phyloP scores from a whole-genome alignment of 495 filamentous ascomycete species.

The Amphirosellinia nigrospora region DNA sequence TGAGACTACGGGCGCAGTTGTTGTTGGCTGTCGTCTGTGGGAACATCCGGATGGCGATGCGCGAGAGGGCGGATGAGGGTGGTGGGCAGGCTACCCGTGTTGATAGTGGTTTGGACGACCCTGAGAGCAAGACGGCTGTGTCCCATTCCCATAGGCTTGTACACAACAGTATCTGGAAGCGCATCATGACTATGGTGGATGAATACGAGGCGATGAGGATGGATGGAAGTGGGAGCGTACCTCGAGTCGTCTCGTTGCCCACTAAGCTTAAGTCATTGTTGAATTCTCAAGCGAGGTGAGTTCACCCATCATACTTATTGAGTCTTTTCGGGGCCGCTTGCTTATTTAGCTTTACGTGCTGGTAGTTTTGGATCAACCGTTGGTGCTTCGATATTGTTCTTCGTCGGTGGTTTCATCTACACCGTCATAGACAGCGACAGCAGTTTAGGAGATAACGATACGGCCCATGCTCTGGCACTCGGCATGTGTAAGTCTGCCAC shows the following conservation, averaged over 20 bases:
- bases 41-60: conserved; percentile 42
- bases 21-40: conserved; percentile 41
- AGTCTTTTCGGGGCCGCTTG: not conserved
- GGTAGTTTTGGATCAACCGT: conserved; percentile 52
- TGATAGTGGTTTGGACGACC: conserved; percentile 20
- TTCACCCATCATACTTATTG: not conserved
- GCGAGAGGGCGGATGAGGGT: conserved; percentile 29
- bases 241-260: conserved; percentile 30
- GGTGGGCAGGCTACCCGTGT: conserved; percentile 5
- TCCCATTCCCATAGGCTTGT: conserved; percentile 28
- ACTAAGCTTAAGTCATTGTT: conserved; percentile 39
- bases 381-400: conserved; percentile 56
- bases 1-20: conserved; percentile 35
- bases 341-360: conserved; percentile 16
- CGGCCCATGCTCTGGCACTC: conserved; percentile 52
- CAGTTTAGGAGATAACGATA: conserved; percentile 49
- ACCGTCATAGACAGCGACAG: conserved; percentile 44
- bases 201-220: conserved; percentile 30
- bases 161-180: conserved; percentile 39
- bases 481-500: conserved; percentile 49
- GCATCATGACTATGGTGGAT: conserved; percentile 35
- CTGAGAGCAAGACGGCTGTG: conserved; percentile 21
- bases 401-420: conserved; percentile 51
- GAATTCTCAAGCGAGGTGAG: conserved; percentile 37
- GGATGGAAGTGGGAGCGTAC: not conserved